Conservation (phyloP, 2,329 filamentous ascomycete genomes). For the Epichloe glyceriae region DNA sequence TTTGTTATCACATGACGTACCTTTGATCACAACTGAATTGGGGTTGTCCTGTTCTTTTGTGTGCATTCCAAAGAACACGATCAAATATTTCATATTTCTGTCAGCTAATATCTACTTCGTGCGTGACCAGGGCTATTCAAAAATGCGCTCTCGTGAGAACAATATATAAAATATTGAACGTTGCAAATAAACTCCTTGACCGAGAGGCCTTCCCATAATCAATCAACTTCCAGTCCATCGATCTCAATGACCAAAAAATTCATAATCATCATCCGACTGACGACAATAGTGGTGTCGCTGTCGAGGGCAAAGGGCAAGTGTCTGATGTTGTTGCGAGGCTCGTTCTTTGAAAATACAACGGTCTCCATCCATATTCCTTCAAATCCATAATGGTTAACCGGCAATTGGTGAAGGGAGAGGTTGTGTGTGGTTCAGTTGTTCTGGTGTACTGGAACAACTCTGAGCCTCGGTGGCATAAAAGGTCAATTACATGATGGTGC, state of each 20-base stretch:
- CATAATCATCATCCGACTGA: neutral
- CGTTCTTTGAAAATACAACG: neutral
- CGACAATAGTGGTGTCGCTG: neutral
- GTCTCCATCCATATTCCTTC: neutral
- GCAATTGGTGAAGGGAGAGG: neutral
- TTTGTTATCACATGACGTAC: too few relatives aligned
- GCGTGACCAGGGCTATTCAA: neutral
- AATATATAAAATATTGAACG: neutral
- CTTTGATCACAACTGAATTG: too few relatives aligned
- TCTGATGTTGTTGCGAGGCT: neutral
- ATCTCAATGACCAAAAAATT: neutral
- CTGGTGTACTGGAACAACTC: neutral
- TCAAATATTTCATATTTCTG: neutral
- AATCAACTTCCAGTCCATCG: neutral
- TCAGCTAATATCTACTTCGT: neutral
- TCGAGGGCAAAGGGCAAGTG: neutral
- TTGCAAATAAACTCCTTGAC: neutral
- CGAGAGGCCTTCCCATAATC: neutral
- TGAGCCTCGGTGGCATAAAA: neutral
- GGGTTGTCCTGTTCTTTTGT: too few relatives aligned
- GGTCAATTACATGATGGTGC: slow-evolving; percentile 22
- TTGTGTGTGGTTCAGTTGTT: neutral
- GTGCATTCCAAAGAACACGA: too few relatives aligned
- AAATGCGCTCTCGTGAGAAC: neutral
- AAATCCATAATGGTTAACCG: neutral